Conservation (phyloP, 306 rosid genomes). For the Dalbergia oliveri region DNA sequence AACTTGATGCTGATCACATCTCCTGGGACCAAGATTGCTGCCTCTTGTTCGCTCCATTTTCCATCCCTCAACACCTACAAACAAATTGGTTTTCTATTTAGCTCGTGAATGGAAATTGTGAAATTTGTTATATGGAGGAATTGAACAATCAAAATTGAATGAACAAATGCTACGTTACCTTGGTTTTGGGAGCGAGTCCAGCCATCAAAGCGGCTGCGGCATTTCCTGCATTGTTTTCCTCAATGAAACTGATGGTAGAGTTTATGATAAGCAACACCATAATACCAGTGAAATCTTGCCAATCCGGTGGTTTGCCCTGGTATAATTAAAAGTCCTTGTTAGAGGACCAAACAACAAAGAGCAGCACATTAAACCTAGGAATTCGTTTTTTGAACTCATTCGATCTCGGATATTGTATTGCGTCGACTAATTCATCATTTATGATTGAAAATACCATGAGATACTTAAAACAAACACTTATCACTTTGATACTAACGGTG, state of each 20-base stretch:
- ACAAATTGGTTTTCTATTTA: no score
- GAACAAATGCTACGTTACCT: slow-evolving; percentile 53
- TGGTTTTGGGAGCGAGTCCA: slow-evolving; percentile 92
- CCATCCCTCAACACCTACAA: slow-evolving; percentile 77
- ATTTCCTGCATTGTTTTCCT: slow-evolving; percentile 88
- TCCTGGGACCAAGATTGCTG: slow-evolving; percentile 84
- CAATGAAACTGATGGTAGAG: slow-evolving; percentile 85
- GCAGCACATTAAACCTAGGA: not conserved
- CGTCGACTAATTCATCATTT: no score
- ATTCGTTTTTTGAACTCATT: no score
- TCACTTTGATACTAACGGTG: no score
- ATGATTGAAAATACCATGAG: no score
- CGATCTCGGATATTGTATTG: no score
- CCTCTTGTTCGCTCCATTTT: slow-evolving; percentile 81
- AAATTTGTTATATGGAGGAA: not conserved
- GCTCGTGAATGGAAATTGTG: no score
- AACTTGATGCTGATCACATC: slow-evolving; percentile 84
- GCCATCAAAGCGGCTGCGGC: slow-evolving; percentile 96
- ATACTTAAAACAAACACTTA: no score
- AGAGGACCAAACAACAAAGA: not conserved
- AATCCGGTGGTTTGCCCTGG: slow-evolving; percentile 85
- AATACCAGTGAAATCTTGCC: slow-evolving; percentile 88
- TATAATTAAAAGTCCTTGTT: not conserved
- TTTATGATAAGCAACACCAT: slow-evolving; percentile 70
- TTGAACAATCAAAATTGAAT: not conserved